Base-by-base conservation (phyloP, 176 grass and related monocot species). In the Avena atlantica region DNA sequence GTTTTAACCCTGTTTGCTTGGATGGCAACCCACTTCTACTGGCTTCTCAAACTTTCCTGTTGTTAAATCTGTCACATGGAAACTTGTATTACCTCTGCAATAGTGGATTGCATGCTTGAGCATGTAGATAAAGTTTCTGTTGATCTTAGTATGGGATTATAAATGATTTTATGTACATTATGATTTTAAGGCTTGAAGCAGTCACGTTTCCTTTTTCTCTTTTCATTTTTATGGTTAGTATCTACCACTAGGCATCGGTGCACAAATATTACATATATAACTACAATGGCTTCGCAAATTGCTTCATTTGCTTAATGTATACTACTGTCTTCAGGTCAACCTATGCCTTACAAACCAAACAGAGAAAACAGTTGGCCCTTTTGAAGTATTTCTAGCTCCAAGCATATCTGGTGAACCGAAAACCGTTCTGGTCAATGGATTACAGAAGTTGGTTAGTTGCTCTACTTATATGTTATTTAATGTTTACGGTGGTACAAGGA, bases 311-410 rank as follows among this genome's bases (percentile, higher is more conserved):
- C 81, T 79, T 84, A 81, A 90, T 79, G 16, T 70, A 70, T 15
- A 36, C 16, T 36, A 70, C 48, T 68, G 3, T 83, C 63, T 84
- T 90, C 83, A 99, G 97, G 97, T 99, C 23, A 88, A 94, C 80
- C 37, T 99, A 57, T 92, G 94, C 73, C 88, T 99, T 83, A 81
- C 82, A 87, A 99, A 96, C 74, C 89, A 93, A 85, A 90, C 84
- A 27, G 97, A 99, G 49, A 94, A 91, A 93, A 96, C 97, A 58
- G 80, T 99, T 83, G 97, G 97, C 31, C 97, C 97, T 73, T 99
- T 99, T 81, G 97, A 99, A 94, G 90, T 96, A 40, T 99, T 90
- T 88, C 58, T 94, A 76, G 82, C 94, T 82, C 83, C 88, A 80
- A 87, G 87, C 59, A 76, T 91, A 62, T 75, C 87, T 65, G 78